Evolutionary conservation across 257 asterid species (phyloP), one percentile per base, ranked within the genome.

Genomic region (Capsicum baccatum): DNA sequence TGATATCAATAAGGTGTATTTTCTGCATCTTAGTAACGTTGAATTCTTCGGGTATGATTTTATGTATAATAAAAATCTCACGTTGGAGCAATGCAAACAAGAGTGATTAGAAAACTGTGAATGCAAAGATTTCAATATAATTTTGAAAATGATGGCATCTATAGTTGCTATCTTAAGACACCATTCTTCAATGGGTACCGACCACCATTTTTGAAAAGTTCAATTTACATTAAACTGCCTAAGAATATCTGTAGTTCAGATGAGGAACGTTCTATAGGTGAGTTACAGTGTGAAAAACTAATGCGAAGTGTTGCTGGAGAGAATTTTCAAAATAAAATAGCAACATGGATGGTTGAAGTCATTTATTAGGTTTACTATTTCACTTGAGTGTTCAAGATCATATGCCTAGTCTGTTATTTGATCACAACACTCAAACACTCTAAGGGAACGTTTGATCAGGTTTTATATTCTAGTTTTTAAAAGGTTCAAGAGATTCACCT

Each of bases 401-500:
- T 59, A 59, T 59, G 64, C 33, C 64, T 59, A 7, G 26, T 59
- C 12, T 17, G 33, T 59, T 59, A 59, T 59, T 17, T 59, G 64
- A 59, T 59, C 17, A 59, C 80, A 54, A 79, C 80, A 57, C 67
- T 56, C 39, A 84, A 79, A 44, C 70, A 26, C 7, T 57, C 59
- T 6, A 21, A 52, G 39, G 48, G 82, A 42, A 42, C 71, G n/a
- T n/a, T 39, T 4, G 48, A 71, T 57, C 44, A 47, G 6, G 85
- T 80, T 35, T 83, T n/a, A 69, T 71, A 64, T 55, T 26, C 44
- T 56, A 39, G 55, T 84, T 52, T 39, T 57, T 19, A 64, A 50
- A 64, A 83, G 80, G 17, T 84, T 84, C 60, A 79, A 52, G 71
- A 79, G 67, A 78, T 84, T 84, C 26, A 64, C 74, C 64, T 79